A percentile compares a stretch with the other conserved stretches of the same genome.
These are phyloP conservation scores for Ricinus communis DNA, from an alignment of 345 rosid genomes.

Conservation along the genomic window DNA sequence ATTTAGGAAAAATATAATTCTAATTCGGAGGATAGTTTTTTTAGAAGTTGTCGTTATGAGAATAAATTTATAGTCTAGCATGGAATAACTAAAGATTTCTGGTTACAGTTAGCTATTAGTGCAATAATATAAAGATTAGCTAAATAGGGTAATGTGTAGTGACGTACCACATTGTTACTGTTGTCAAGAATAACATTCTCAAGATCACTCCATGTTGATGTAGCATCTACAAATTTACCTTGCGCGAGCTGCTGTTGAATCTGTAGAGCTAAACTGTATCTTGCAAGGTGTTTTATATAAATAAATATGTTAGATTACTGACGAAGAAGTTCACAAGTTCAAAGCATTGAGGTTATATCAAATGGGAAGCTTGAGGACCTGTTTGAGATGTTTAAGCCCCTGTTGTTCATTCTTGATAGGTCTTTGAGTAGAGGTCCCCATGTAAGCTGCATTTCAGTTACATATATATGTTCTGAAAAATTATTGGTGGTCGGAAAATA, in stretches of 20 bases:
- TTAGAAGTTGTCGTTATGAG: too few relatives aligned
- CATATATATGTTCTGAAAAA: too few relatives aligned
- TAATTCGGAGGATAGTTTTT: too few relatives aligned
- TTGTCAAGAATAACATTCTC: constrained; percentile 14
- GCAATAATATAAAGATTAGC: too few relatives aligned
- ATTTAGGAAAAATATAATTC: too few relatives aligned
- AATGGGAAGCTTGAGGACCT: constrained; percentile 17
- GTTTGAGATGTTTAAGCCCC: constrained; percentile 31
- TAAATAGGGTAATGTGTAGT: background rate
- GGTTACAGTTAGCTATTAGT: too few relatives aligned
- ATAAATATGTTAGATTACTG: too few relatives aligned
- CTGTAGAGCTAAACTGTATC: constrained; percentile 29
- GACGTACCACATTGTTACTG: constrained; percentile 38
- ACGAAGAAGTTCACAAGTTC: too few relatives aligned
- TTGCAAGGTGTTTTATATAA: background rate
- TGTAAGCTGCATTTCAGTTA: constrained; percentile 29
- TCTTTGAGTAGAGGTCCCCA: constrained; percentile 52
- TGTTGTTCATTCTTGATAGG: constrained; percentile 33
- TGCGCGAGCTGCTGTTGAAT: constrained; percentile 36
- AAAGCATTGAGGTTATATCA: background rate
- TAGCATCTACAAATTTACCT: constrained; percentile 35
- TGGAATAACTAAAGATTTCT: too few relatives aligned
- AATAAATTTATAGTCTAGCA: too few relatives aligned
- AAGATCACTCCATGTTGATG: constrained; percentile 25
- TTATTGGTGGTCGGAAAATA: too few relatives aligned